Conservation (phyloP, 2,329 filamentous ascomycete genomes). For the Colletotrichum karsti region DNA sequence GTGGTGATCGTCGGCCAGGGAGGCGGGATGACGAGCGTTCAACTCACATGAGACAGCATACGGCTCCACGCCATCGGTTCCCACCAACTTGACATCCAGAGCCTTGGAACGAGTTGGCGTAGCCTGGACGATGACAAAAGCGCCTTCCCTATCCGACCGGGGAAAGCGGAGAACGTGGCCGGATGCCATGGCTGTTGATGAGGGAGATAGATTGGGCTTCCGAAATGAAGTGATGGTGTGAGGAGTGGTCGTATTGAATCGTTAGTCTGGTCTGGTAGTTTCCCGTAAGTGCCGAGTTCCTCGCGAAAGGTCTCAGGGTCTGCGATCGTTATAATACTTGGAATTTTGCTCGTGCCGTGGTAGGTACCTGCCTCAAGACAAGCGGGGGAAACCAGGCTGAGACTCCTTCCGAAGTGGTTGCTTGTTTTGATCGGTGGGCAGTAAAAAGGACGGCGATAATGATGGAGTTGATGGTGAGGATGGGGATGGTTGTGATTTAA, state of each 20-base stretch:
- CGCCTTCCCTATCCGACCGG: constrained; percentile 59
- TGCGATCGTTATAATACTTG: neutral
- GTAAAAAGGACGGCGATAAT: too few species aligned
- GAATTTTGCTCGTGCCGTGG: neutral
- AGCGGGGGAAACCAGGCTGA: neutral
- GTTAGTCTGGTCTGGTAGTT: neutral
- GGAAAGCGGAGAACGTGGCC: constrained; percentile 63
- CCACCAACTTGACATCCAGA: constrained; percentile 73
- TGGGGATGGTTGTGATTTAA: too few species aligned
- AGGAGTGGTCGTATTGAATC: neutral
- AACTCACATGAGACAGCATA: constrained; percentile 67
- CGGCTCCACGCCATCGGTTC: constrained; percentile 71
- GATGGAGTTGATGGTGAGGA: too few species aligned
- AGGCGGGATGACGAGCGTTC: constrained; percentile 25
- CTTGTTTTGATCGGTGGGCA: neutral
- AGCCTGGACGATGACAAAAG: constrained; percentile 70
- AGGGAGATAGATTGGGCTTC: neutral
- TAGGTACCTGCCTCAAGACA: neutral
- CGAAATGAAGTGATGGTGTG: constrained; percentile 6
- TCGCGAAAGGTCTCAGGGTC: neutral
- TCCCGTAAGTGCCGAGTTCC: neutral
- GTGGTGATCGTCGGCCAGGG: constrained; percentile 24
- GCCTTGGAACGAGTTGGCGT: constrained; percentile 55
- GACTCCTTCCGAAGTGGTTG: neutral
- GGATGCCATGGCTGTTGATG: constrained; percentile 16